Conservation (phyloP, 345 rosid species). For the Rhizophora apiculata region DNA sequence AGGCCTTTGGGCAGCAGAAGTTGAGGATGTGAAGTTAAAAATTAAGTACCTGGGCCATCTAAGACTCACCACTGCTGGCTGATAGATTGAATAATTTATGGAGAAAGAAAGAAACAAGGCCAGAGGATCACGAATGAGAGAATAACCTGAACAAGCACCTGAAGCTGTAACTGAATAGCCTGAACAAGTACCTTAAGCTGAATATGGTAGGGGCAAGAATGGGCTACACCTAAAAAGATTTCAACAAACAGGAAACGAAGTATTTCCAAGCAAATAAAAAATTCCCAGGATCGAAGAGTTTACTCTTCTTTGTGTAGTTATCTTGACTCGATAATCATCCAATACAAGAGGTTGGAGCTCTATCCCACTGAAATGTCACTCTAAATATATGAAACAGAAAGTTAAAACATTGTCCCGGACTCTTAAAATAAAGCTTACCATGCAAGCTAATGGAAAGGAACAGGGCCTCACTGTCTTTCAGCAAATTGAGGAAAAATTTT, state of each 20-base stretch:
- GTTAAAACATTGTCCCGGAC: neutral
- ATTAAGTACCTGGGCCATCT: conserved; percentile 27
- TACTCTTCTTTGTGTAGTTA: conserved; percentile 84
- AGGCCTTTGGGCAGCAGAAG: conserved; percentile 36
- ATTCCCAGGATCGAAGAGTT: conserved; percentile 22
- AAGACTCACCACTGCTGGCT: conserved; percentile 28
- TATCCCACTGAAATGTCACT: conserved; percentile 48
- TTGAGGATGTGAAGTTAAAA: neutral
- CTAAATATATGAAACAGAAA: neutral
- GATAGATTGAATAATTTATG: conserved; percentile 14
- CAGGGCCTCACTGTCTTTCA: conserved; percentile 65
- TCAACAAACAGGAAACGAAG: conserved; percentile 7
- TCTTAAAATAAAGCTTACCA: neutral
- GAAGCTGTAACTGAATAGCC: no score
- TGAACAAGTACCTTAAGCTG: conserved; percentile 6
- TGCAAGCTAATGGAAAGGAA: neutral
- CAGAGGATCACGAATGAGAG: neutral
- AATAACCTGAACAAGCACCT: neutral
- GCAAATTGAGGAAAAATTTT: conserved; percentile 70
- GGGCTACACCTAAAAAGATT: conserved; percentile 44
- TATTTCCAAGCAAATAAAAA: conserved; percentile 11
- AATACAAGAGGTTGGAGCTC: conserved; percentile 94
- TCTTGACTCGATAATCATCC: conserved; percentile 66
- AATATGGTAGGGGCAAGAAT: conserved; percentile 36
- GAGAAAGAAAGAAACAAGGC: neutral